These are phyloP conservation scores for Sclerotinia borealis DNA, from an alignment of 2,329 filamentous ascomycete species.

Conservation along the genomic window DNA sequence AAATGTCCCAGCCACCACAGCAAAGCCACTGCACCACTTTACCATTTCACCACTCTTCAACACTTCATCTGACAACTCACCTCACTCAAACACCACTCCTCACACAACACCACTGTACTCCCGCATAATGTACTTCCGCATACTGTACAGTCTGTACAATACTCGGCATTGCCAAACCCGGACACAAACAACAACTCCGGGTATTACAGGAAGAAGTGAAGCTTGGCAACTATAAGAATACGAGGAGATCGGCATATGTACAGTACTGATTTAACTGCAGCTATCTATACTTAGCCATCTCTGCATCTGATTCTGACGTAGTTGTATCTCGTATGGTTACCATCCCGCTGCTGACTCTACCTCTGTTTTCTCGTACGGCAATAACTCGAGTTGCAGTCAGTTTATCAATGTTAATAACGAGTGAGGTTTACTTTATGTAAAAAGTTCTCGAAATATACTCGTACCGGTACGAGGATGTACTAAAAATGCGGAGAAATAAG, in stretches of 20 bases:
- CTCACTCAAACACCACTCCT: constrained; percentile 1
- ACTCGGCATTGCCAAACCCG: neutral
- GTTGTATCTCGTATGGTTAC: too few species aligned
- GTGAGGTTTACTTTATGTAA: neutral
- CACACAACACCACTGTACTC: neutral
- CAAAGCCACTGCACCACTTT: neutral
- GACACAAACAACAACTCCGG: neutral
- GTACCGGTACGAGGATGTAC: too few species aligned
- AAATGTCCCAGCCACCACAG: neutral
- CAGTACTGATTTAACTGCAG: too few species aligned
- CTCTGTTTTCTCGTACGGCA: neutral
- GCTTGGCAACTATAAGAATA: neutral
- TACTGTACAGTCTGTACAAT: too few species aligned
- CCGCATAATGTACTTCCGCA: too few species aligned
- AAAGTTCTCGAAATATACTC: too few species aligned
- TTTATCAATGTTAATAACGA: too few species aligned
- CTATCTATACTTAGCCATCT: neutral
- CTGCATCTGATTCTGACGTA: neutral
- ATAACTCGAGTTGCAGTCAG: too few species aligned
- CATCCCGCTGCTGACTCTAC: neutral
- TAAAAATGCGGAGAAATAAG: neutral
- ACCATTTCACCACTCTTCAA: neutral
- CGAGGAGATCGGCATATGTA: constrained; percentile 1
- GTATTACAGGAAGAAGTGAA: neutral
- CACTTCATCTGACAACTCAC: neutral